Percentiles rank a stretch among this genome's conserved stretches.
These are phyloP conservation scores for Senna tora DNA, from an alignment of 306 rosid species.

Conservation along the genomic window DNA sequence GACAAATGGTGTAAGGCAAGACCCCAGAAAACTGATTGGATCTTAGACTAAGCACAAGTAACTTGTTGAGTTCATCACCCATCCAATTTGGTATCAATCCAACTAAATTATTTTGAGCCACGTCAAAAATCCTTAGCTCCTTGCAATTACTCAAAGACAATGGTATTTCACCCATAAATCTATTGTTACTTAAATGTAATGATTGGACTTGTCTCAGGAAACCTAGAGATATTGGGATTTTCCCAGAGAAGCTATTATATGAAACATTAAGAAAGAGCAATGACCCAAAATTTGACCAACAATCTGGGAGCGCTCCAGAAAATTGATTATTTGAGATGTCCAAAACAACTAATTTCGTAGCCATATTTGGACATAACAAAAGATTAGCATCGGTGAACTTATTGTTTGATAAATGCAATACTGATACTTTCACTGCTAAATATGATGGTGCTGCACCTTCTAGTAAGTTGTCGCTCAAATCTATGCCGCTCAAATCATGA, in stretches of 20 bases:
- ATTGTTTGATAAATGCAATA: neutral
- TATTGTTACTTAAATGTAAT: neutral
- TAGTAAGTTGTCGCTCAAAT: neutral
- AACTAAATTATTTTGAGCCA: neutral
- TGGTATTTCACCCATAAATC: slow-evolving; percentile 15
- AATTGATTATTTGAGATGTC: slow-evolving; percentile 7
- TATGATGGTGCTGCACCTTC: neutral
- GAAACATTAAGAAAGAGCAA: neutral
- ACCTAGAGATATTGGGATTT: slow-evolving; percentile 10
- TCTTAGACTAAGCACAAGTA: neutral
- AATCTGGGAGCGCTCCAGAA: neutral
- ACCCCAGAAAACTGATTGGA: neutral
- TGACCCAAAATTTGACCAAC: neutral
- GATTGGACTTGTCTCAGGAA: neutral
- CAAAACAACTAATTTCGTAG: accelerated
- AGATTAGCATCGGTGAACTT: neutral
- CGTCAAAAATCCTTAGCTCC: neutral
- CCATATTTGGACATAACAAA: neutral
- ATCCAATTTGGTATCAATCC: neutral
- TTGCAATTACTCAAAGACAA: neutral
- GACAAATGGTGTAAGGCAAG: neutral
- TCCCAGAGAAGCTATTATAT: neutral
- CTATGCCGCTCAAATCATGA: neutral
- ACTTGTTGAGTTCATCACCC: neutral
- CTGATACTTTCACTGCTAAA: accelerated